phyloP scores from a whole-genome alignment of 768 basidiomycete genomes.

The Phylloporus sp. region DNA sequence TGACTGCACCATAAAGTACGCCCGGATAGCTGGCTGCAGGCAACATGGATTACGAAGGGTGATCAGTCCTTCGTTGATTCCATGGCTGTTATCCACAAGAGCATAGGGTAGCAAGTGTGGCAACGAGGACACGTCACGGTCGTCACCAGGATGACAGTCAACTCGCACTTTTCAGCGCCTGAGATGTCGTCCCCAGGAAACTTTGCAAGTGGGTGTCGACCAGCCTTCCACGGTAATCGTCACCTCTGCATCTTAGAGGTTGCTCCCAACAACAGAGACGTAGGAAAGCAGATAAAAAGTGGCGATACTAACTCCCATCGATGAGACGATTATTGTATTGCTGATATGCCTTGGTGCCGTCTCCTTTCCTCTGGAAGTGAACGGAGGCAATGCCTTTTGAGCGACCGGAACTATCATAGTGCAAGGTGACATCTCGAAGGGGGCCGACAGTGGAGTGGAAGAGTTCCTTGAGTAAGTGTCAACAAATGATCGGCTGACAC shows the following conservation, averaged over 20 bases:
- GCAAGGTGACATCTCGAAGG: constrained; percentile 76
- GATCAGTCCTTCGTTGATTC: constrained; percentile 27
- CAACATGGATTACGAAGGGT: constrained; percentile 23
- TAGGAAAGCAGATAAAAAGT: constrained; percentile 37
- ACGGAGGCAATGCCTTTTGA: constrained; percentile 91
- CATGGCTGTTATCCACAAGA: constrained; percentile 25
- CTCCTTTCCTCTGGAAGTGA: constrained; percentile 80
- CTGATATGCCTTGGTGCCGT: constrained; percentile 87
- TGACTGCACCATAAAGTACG: constrained; percentile 29
- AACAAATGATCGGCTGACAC: neutral
- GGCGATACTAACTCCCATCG: constrained; percentile 99
- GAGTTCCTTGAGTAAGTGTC: constrained; percentile 65
- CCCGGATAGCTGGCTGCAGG: constrained; percentile 24
- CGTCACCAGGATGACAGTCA: constrained; percentile 26
- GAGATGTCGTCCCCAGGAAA: constrained; percentile 21
- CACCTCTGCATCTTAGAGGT: constrained; percentile 16
- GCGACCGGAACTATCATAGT: constrained; percentile 79
- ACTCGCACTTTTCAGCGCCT: constrained; percentile 31
- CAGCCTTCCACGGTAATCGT: constrained; percentile 21
- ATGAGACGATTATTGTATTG: constrained; percentile 98
- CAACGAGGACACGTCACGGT: constrained; percentile 30
- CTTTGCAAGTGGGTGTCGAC: constrained; percentile 20
- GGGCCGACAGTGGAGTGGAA: constrained; percentile 90
- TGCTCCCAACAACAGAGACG: constrained; percentile 20
- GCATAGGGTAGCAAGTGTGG: constrained; percentile 14